phyloP scores from a whole-genome alignment of 352 stramenopile genomes.

The Achlya hypogyna region DNA sequence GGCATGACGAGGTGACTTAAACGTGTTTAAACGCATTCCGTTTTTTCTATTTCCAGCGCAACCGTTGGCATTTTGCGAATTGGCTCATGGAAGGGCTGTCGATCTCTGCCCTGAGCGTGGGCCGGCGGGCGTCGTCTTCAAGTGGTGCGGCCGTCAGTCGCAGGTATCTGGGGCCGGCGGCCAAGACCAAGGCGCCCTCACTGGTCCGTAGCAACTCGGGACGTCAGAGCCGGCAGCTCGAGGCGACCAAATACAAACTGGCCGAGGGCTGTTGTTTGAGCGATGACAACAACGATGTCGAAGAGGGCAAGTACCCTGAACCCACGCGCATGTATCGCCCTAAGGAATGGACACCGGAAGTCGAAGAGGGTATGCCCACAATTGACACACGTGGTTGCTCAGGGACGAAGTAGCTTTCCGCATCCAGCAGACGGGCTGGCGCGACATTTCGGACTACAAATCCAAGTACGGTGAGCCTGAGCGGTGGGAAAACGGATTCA shows the following conservation, averaged over 20 bases:
- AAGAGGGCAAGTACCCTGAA: slow-evolving; percentile 17
- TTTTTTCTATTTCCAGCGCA: too few species aligned
- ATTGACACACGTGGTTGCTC: background rate
- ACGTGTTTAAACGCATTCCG: too few species aligned
- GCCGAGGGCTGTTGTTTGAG: slow-evolving; percentile 5
- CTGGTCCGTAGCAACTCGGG: background rate
- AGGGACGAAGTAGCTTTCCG: slow-evolving; percentile 50
- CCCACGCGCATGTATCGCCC: slow-evolving; percentile 31
- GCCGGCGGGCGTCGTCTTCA: background rate
- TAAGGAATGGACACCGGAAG: slow-evolving; percentile 58
- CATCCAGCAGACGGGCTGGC: slow-evolving; percentile 62
- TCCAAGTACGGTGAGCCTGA: slow-evolving; percentile 63
- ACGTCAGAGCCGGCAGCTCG: background rate
- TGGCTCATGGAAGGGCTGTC: slow-evolving; percentile 20
- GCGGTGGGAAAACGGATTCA: slow-evolving; percentile 62
- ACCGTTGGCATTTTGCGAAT: too few species aligned
- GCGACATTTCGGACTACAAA: slow-evolving; percentile 75
- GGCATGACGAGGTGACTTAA: too few species aligned
- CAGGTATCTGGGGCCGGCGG: background rate
- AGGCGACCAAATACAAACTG: slow-evolving; percentile 15
- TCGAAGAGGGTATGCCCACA: slow-evolving; percentile 39
- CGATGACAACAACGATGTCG: slow-evolving; percentile 19
- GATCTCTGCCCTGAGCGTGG: slow-evolving; percentile 13
- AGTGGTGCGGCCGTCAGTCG: background rate
- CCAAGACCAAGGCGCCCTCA: background rate